Percentiles rank a stretch among this genome's conserved stretches.
phyloP scores from a whole-genome alignment of 2,329 filamentous ascomycete species.

The Cryphonectria carpinicola region DNA sequence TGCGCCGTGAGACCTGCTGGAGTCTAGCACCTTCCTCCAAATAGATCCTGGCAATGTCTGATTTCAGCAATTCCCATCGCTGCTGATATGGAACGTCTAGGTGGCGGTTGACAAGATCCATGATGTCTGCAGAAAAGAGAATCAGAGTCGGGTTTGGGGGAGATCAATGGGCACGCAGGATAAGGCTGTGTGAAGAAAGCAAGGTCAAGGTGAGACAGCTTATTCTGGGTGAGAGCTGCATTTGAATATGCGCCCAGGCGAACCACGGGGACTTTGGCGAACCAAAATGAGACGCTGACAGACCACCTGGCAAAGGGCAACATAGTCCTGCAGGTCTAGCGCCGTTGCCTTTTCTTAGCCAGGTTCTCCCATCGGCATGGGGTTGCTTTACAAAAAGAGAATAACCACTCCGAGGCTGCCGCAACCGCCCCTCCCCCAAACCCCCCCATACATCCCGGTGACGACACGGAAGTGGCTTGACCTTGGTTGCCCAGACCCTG shows the following conservation, averaged over 20 bases:
- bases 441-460: too few species aligned
- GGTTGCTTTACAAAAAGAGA: background rate
- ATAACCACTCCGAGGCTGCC: background rate
- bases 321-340: background rate
- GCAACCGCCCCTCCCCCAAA: too few species aligned
- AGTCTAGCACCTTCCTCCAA: background rate
- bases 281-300: background rate
- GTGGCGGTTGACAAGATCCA: background rate
- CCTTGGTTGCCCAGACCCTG: background rate
- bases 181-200: background rate
- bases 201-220: background rate
- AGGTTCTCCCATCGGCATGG: too few species aligned
- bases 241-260: background rate
- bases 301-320: background rate
- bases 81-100: conserved; percentile 30
- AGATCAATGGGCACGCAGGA: background rate
- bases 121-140: background rate
- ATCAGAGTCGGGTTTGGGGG: background rate
- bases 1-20: background rate
- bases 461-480: background rate
- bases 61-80: conserved; percentile 32
- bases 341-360: background rate
- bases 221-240: background rate
- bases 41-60: conserved; percentile 30
- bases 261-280: background rate